Evolutionary conservation across 805 yeast species (phyloP).

Genomic region (Maudiozyma bulderi): DNA sequence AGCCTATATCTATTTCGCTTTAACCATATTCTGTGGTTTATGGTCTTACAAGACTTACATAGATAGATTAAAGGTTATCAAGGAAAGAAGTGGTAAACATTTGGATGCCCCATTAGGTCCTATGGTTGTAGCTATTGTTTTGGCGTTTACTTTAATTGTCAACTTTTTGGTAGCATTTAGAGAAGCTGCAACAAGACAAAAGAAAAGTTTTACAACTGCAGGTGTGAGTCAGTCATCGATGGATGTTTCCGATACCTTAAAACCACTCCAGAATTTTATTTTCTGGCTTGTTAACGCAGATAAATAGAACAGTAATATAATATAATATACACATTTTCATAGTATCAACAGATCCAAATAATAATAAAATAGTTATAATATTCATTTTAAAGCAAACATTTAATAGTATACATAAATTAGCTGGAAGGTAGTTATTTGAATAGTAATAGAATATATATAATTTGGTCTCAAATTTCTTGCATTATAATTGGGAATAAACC

Average conservation of each 20-base stretch:
- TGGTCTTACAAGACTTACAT: slow-evolving; percentile 85
- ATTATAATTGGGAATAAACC: not conserved
- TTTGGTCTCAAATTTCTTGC: not conserved
- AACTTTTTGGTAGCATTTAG: slow-evolving; percentile 65
- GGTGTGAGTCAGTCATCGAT: not conserved
- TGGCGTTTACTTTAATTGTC: slow-evolving; percentile 53
- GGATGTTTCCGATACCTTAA: slow-evolving; percentile 14
- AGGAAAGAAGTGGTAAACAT: slow-evolving; percentile 75
- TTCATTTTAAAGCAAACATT: not conserved
- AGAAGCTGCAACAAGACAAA: slow-evolving; percentile 19
- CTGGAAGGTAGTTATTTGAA: no score
- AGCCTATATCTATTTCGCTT: slow-evolving; percentile 70
- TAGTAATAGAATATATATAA: no score
- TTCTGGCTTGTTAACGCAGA: slow-evolving; percentile 30
- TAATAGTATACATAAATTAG: no score
- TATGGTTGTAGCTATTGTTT: slow-evolving; percentile 59
- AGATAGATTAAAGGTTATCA: slow-evolving; percentile 61
- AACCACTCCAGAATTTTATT: slow-evolving; percentile 23
- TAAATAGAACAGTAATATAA: not conserved
- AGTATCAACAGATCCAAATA: not conserved
- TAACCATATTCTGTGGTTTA: slow-evolving; percentile 72
- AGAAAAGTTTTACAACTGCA: not conserved
- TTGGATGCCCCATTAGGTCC: slow-evolving; percentile 90
- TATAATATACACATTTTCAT: not conserved
- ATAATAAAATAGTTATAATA: not conserved